Evolutionary conservation across 768 basidiomycete genomes (phyloP).

Genomic region (Russula abietina): DNA sequence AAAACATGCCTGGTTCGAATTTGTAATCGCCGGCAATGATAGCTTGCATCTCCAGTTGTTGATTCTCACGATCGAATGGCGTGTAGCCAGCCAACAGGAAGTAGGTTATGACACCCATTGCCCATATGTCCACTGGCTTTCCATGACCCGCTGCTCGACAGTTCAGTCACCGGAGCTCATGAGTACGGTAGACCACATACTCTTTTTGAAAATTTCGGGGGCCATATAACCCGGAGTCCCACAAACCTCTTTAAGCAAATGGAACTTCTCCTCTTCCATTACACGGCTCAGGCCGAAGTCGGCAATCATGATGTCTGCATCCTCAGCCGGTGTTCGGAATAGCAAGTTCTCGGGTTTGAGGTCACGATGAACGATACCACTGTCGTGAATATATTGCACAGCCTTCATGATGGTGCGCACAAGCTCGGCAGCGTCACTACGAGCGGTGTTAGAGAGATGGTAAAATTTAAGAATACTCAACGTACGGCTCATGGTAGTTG

Average conservation of each 20-base stretch:
- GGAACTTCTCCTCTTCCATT: slow-evolving; percentile 86
- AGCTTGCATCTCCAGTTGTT: slow-evolving; percentile 88
- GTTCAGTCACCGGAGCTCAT: background rate
- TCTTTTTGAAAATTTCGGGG: slow-evolving; percentile 92
- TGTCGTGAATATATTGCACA: slow-evolving; percentile 86
- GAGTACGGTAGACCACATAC: slow-evolving; percentile 38
- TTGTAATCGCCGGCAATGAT: slow-evolving; percentile 91
- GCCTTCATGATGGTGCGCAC: slow-evolving; percentile 81
- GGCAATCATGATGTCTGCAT: slow-evolving; percentile 93
- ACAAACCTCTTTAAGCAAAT: slow-evolving; percentile 88
- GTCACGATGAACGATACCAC: slow-evolving; percentile 93
- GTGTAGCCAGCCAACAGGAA: slow-evolving; percentile 94
- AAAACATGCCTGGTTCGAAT: slow-evolving; percentile 60
- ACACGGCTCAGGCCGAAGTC: slow-evolving; percentile 93
- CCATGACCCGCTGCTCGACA: slow-evolving; percentile 68
- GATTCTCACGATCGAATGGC: slow-evolving; percentile 90
- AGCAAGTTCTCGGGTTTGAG: slow-evolving; percentile 97
- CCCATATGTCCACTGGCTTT: slow-evolving; percentile 95
- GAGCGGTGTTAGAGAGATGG: slow-evolving; percentile 25
- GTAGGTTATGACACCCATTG: slow-evolving; percentile 98
- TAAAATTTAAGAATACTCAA: slow-evolving; percentile 25
- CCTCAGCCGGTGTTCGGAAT: slow-evolving; percentile 84
- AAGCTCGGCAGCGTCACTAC: slow-evolving; percentile 82
- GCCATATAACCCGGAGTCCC: slow-evolving; percentile 96
- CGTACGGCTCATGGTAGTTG: slow-evolving; percentile 90